A percentile compares a stretch with the other conserved stretches of the same genome.
These are phyloP conservation scores for Xylaria intraflava DNA, from an alignment of 495 filamentous ascomycete genomes.

Conservation along the genomic window DNA sequence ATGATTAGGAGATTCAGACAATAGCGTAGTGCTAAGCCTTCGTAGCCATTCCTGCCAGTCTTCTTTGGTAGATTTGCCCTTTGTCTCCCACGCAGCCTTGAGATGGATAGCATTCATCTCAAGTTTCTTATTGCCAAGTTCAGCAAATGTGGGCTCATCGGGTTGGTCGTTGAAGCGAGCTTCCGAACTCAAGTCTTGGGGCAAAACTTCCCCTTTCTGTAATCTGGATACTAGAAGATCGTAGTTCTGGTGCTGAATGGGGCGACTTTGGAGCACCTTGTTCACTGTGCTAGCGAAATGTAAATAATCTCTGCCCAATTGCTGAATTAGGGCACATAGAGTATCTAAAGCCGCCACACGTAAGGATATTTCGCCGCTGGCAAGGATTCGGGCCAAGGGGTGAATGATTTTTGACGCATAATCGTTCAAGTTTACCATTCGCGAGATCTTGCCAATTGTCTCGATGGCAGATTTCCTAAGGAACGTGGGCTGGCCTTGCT, in stretches of 20 bases:
- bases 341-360: conserved; percentile 89
- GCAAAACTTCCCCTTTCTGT: conserved; percentile 86
- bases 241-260: conserved; percentile 80
- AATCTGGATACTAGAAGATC: conserved; percentile 84
- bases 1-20: conserved; percentile 93
- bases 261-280: conserved; percentile 62
- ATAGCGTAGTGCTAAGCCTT: conserved; percentile 87
- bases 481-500: conserved; percentile 64
- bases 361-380: conserved; percentile 60
- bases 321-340: conserved; percentile 88
- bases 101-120: conserved; percentile 95
- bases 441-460: conserved; percentile 86
- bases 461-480: conserved; percentile 88
- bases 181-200: conserved; percentile 88
- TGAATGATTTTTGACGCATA: conserved; percentile 94
- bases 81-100: conserved; percentile 95
- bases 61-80: conserved; percentile 88
- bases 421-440: conserved; percentile 95
- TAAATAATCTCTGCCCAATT: conserved; percentile 89
- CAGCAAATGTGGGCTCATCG: conserved; percentile 71
- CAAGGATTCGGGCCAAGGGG: conserved; percentile 73
- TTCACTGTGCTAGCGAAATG: conserved; percentile 89
- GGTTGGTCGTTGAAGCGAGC: conserved; percentile 70
- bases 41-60: conserved; percentile 99
- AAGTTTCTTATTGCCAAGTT: conserved; percentile 86